These are phyloP conservation scores for Fennellomyces sp. DNA, from an alignment of 371 early-diverging fungal genomes.

Conservation along the genomic window DNA sequence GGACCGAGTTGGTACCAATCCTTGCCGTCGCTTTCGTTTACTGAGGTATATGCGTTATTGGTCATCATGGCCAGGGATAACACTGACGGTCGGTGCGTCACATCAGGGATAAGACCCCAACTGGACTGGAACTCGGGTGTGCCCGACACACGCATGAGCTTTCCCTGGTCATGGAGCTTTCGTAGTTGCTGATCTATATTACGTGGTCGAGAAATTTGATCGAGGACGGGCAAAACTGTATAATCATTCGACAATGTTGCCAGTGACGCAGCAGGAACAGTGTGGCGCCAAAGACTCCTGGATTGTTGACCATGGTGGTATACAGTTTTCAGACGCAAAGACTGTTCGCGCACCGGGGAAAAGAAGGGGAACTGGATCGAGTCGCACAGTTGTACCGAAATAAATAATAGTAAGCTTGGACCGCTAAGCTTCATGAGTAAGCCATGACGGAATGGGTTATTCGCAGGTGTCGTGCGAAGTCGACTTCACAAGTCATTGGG, in stretches of 20 bases:
- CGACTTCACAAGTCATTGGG: too few species aligned
- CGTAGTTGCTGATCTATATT: constrained; percentile 17
- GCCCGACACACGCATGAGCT: constrained; percentile 10
- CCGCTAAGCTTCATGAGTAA: not conserved
- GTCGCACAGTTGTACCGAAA: not conserved
- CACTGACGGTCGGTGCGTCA: constrained; percentile 71
- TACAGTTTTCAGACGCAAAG: constrained; percentile 29
- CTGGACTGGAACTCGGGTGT: not conserved
- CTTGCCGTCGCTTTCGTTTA: constrained; percentile 40
- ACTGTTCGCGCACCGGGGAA: not conserved
- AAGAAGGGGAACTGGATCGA: not conserved
- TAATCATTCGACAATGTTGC: too few species aligned
- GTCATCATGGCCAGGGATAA: constrained; percentile 78
- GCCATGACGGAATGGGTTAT: not conserved
- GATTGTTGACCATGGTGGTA: constrained; percentile 48
- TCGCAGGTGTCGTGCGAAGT: too few species aligned
- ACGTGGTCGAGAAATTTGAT: constrained; percentile 25
- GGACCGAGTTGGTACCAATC: constrained; percentile 80
- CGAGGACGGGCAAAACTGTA: constrained; percentile 26
- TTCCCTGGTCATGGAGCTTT: constrained; percentile 9
- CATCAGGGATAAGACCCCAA: constrained; percentile 63
- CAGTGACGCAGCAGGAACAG: constrained; percentile 15
- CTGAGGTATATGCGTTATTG: constrained; percentile 70
- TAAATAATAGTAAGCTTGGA: not conserved
- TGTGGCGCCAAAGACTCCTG: constrained; percentile 38